Conservation (phyloP, 1,284 basidiomycete species). For the Leccinum insolens region DNA sequence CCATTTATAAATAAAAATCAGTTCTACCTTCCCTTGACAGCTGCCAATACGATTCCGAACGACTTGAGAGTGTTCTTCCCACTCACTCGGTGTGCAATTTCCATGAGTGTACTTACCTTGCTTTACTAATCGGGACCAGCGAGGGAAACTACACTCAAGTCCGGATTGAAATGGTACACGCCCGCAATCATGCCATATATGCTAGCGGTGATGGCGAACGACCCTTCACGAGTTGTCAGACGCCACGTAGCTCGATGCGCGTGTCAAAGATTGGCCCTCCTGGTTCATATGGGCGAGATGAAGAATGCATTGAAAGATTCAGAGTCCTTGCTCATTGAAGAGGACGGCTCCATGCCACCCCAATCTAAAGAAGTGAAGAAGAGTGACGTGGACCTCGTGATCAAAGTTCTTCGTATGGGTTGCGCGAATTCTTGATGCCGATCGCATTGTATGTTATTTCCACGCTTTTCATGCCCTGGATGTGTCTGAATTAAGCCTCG, state of each 20-base stretch:
- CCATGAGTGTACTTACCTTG: neutral
- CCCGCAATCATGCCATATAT: slow-evolving; percentile 88
- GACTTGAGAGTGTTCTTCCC: slow-evolving; percentile 85
- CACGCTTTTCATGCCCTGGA: too few species aligned
- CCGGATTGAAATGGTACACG: slow-evolving; percentile 85
- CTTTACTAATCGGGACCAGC: slow-evolving; percentile 43
- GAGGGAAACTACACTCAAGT: slow-evolving; percentile 94
- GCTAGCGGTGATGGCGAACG: slow-evolving; percentile 86
- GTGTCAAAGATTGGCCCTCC: slow-evolving; percentile 85
- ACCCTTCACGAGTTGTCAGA: slow-evolving; percentile 82
- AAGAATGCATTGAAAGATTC: slow-evolving; percentile 50
- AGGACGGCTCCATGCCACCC: too few species aligned
- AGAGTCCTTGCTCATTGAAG: too few species aligned
- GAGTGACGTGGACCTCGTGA: too few species aligned
- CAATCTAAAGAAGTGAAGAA: too few species aligned
- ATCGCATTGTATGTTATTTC: too few species aligned
- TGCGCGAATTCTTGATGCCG: too few species aligned
- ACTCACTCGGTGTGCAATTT: slow-evolving; percentile 75
- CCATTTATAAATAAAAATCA: slow-evolving; percentile 36
- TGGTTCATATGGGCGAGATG: slow-evolving; percentile 91
- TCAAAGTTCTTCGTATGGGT: too few species aligned
- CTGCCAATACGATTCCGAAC: slow-evolving; percentile 81
- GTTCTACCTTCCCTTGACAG: slow-evolving; percentile 82
- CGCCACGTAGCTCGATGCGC: slow-evolving; percentile 86
- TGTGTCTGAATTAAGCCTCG: too few species aligned